Base-by-base conservation (phyloP, 1,139 yeast species). In the Nakaseomyces glabratus region DNA sequence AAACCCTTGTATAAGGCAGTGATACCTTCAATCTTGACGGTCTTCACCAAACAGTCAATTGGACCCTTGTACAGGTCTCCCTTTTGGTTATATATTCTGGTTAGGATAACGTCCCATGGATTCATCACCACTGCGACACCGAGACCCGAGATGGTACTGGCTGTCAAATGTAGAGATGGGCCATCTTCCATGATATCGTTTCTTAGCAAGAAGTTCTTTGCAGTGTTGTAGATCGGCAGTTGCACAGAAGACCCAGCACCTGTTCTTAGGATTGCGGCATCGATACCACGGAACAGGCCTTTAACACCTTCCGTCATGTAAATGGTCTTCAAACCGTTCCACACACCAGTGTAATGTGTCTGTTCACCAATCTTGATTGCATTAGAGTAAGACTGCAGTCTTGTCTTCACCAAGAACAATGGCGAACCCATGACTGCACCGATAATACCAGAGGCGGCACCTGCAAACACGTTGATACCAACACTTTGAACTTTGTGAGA, bases 201-300 rank as follows among this genome's bases (percentile, higher is more conserved):
- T 16, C 61, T 55, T 8, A 52, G 39, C 25, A 73, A 51, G 45
- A 73, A 66, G 44, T 68, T 62, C 59, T 90, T 90, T 35, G 88
- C 74, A 45, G 73, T 72, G 58, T 79, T 82, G 62, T 90, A 90
- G 34, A 86, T 75, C n/a, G 98, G 97, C 49, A 90, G 66, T 63
- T 90, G 98, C 20, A 86, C 96, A 23, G 95, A 72, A 8, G 97
- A 88, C 2, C 98, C 98, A 33, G 90, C 82, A 51, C 96, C 95
- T 1, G 98, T 90, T 60, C 98, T 73, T 44, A 90, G 63, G 31
- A 86, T 73, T 1, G 98, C 97, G 3, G 98, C 95, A 56, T 85
- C 95, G 3, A 86, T 85, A 43, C 98, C 98, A 43, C 94, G 69
- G 61, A 76, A 88, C 41, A 82, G 65, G 2, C 96, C 97, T 37